Percentiles rank a stretch among this genome's conserved stretches.
Evolutionary conservation across 2,329 filamentous ascomycete genomes (phyloP).

Genomic region (Akanthomyces uredinophilus): DNA sequence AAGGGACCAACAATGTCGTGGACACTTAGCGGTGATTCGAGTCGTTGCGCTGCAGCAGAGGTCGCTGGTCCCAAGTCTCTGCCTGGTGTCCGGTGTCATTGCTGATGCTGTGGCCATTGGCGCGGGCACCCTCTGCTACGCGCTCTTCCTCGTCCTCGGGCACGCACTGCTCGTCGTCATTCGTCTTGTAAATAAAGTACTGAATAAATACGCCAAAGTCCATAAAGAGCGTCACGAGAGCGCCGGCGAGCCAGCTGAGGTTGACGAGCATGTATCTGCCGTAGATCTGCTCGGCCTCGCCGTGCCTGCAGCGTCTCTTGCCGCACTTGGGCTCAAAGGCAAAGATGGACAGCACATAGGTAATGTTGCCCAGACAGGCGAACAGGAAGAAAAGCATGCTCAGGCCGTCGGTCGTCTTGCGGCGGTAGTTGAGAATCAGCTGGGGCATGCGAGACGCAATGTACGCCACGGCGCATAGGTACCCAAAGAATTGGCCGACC

Average conservation of each 20-base stretch:
- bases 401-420: constrained; percentile 89
- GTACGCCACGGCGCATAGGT: constrained; percentile 84
- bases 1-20: neutral
- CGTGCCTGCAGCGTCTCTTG: constrained; percentile 50
- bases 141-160: constrained; percentile 33
- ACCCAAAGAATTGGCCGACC: constrained; percentile 87
- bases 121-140: constrained; percentile 23
- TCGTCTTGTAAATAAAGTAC: constrained; percentile 75
- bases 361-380: constrained; percentile 90
- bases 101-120: constrained; percentile 15
- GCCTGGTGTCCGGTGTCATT: constrained; percentile 23
- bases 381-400: constrained; percentile 95
- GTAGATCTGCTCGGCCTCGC: constrained; percentile 65
- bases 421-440: constrained; percentile 82
- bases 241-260: constrained; percentile 83
- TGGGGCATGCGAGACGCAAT: constrained; percentile 87
- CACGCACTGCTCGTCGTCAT: constrained; percentile 21
- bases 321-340: constrained; percentile 76
- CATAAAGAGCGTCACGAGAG: constrained; percentile 77
- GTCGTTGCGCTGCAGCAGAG: constrained; percentile 30
- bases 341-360: constrained; percentile 86
- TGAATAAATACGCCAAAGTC: constrained; percentile 86
- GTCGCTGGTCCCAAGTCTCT: constrained; percentile 37
- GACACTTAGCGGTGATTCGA: constrained; percentile 15
- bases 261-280: constrained; percentile 83